Conservation (phyloP, 495 filamentous ascomycete genomes). For the Penicillium goetzii region DNA sequence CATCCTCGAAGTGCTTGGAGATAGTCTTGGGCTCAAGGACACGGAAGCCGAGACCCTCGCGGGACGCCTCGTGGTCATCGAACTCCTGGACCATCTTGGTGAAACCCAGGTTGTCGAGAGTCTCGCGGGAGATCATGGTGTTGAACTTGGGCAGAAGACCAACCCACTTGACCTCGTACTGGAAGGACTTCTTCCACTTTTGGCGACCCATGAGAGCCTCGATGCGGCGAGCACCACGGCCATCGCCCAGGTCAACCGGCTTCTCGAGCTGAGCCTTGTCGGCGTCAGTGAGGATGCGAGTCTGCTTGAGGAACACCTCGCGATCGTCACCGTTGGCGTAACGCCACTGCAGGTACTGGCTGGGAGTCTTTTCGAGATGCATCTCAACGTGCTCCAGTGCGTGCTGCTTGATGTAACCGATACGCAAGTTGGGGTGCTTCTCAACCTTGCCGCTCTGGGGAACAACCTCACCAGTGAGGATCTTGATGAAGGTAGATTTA, state of each 20-base stretch:
- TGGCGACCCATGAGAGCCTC: slow-evolving; percentile 93
- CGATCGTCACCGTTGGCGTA: slow-evolving; percentile 96
- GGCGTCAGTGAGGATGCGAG: slow-evolving; percentile 80
- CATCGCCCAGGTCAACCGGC: slow-evolving; percentile 79
- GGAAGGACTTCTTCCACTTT: slow-evolving; percentile 99
- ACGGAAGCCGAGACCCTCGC: slow-evolving; percentile 95
- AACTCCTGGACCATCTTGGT: slow-evolving; percentile 95
- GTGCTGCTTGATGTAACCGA: slow-evolving; percentile 99
- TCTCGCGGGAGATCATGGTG: slow-evolving; percentile 90
- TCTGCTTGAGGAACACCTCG: slow-evolving; percentile 97
- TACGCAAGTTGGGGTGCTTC: slow-evolving; percentile 98
- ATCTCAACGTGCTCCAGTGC: slow-evolving; percentile 99
- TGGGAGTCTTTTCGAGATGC: slow-evolving; percentile 99
- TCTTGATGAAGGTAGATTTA: slow-evolving; percentile 97
- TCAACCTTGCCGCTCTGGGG: slow-evolving; percentile 88
- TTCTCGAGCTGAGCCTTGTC: slow-evolving; percentile 92
- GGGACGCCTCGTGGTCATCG: slow-evolving; percentile 95
- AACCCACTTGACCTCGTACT: slow-evolving; percentile 98
- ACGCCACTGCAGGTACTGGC: slow-evolving; percentile 98
- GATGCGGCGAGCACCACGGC: slow-evolving; percentile 74
- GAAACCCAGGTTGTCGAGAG: slow-evolving; percentile 81
- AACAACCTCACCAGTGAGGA: slow-evolving; percentile 93
- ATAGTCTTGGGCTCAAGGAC: slow-evolving; percentile 90
- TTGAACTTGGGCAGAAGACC: slow-evolving; percentile 89
- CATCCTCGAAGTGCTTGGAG: slow-evolving; percentile 95